Conservation (phyloP, 2,329 filamentous ascomycete genomes). For the Lecanicillium sp. region DNA sequence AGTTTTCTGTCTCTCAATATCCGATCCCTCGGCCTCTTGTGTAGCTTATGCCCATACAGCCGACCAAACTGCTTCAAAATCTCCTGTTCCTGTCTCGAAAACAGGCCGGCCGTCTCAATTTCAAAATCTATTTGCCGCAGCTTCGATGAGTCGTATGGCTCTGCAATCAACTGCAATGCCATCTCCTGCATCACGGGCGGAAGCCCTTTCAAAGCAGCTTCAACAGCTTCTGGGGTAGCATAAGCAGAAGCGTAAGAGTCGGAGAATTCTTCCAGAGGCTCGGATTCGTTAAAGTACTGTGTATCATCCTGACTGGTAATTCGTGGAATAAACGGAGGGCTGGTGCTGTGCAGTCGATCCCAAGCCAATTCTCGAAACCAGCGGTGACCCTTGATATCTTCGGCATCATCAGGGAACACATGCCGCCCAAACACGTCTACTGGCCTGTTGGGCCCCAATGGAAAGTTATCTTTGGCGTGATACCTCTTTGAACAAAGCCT, state of each 20-base stretch:
- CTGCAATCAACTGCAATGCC: conserved; percentile 36
- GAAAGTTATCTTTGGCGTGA: conserved; percentile 50
- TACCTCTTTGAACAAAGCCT: conserved; percentile 75
- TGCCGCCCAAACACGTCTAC: conserved; percentile 38
- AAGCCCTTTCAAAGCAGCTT: conserved; percentile 28
- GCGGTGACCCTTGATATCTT: conserved; percentile 81
- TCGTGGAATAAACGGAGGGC: conserved; percentile 73
- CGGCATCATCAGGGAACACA: conserved; percentile 76
- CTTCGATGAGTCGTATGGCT: conserved; percentile 39
- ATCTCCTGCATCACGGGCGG: conserved; percentile 32
- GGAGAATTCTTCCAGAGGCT: conserved; percentile 58
- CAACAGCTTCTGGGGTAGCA: conserved; percentile 22
- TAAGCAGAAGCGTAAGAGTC: conserved; percentile 32
- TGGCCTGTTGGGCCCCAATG: conserved; percentile 13
- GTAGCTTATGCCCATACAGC: conserved; percentile 54
- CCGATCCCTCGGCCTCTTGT: conserved; percentile 76
- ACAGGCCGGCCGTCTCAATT: conserved; percentile 30
- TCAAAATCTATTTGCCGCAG: conserved; percentile 42
- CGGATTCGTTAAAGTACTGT: conserved; percentile 83
- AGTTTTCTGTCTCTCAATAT: conserved; percentile 66
- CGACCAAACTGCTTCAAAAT: conserved; percentile 43
- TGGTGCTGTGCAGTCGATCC: conserved; percentile 62
- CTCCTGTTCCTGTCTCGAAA: conserved; percentile 29
- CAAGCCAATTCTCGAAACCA: conserved; percentile 79
- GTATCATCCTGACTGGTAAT: conserved; percentile 65